phyloP scores from a whole-genome alignment of 2,329 filamentous ascomycete species.

The Epichloe sylvatica region DNA sequence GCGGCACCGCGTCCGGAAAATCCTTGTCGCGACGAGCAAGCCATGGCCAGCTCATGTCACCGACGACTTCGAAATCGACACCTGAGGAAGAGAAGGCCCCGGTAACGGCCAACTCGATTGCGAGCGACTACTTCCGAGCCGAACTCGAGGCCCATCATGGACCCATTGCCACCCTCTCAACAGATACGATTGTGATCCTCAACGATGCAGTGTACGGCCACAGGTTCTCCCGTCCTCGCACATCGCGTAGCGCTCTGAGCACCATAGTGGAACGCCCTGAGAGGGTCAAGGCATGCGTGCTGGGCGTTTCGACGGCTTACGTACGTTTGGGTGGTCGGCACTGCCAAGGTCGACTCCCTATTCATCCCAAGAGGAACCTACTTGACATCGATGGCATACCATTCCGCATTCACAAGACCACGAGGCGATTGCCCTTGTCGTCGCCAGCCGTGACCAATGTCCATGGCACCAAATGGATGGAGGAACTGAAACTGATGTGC shows the following conservation, averaged over 20 bases:
- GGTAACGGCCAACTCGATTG: conserved; percentile 42
- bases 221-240: conserved; percentile 71
- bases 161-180: conserved; percentile 22
- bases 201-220: conserved; percentile 95
- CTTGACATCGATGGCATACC: conserved; percentile 46
- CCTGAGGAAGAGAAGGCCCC: conserved; percentile 21
- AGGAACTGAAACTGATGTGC: conserved; percentile 77
- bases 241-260: conserved; percentile 54
- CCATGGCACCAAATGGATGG: conserved; percentile 87
- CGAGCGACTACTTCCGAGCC: conserved; percentile 52
- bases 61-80: conserved; percentile 17
- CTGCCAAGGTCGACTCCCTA: conserved; percentile 52
- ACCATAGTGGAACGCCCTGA: conserved; percentile 91
- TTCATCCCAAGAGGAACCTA: conserved; percentile 47
- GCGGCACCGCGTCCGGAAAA: conserved; percentile 23
- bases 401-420: conserved; percentile 75
- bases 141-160: conserved; percentile 53
- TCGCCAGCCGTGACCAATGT: conserved; percentile 77
- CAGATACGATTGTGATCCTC: conserved; percentile 66
- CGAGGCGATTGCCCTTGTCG: conserved; percentile 53
- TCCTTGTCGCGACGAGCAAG: conserved; percentile 35
- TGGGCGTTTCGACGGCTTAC: conserved; percentile 78
- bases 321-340: conserved; percentile 78
- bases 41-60: conserved; percentile 27
- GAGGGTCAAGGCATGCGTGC: conserved; percentile 66